These are phyloP conservation scores for Aspergillus piperis DNA, from an alignment of 2,329 filamentous ascomycete species.

Conservation along the genomic window DNA sequence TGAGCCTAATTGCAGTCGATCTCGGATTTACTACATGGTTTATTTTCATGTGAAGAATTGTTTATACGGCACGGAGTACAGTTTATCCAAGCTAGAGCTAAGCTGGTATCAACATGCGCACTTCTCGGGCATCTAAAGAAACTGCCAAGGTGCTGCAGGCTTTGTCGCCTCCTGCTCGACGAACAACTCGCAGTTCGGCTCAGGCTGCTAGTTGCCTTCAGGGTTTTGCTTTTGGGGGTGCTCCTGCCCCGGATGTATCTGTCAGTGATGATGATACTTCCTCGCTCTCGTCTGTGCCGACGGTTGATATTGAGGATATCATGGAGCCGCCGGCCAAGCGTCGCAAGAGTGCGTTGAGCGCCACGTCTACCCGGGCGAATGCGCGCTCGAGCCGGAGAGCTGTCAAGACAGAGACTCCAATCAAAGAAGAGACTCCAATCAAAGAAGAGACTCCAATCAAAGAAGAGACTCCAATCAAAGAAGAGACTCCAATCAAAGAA, in stretches of 20 bases:
- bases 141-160: constrained; percentile 58
- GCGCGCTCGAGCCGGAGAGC: constrained; percentile 7
- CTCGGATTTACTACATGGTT: no score
- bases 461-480: not conserved
- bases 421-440: not conserved
- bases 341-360: constrained; percentile 48
- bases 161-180: constrained; percentile 47
- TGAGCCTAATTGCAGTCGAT: no score
- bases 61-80: not conserved
- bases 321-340: constrained; percentile 47
- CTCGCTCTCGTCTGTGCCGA: constrained; percentile 38
- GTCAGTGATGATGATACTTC: constrained; percentile 33
- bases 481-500: not conserved
- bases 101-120: constrained; percentile 49
- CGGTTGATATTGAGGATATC: constrained; percentile 62
- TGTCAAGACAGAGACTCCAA: not conserved
- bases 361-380: constrained; percentile 20
- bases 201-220: constrained; percentile 24
- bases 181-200: constrained; percentile 37
- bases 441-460: not conserved
- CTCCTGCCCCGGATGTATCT: constrained; percentile 31
- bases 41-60: constrained; percentile 24
- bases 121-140: constrained; percentile 61
- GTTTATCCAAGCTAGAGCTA: no score
- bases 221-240: constrained; percentile 28